Evolutionary conservation across 768 basidiomycete species (phyloP).

Genomic region (Pisolithus orientalis): DNA sequence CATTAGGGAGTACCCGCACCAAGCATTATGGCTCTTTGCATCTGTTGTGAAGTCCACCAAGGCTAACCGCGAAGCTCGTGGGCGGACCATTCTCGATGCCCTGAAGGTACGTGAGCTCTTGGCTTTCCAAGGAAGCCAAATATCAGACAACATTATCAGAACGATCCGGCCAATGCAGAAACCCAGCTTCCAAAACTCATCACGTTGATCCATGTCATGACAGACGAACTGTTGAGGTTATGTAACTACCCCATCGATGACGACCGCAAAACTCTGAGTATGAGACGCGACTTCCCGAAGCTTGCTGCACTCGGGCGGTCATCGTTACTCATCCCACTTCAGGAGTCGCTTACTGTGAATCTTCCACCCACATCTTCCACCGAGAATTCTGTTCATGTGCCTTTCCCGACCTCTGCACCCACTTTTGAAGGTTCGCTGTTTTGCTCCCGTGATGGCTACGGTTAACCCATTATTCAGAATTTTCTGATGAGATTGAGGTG

Average conservation of each 20-base stretch:
- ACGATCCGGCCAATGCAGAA: constrained; percentile 35
- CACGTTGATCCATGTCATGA: constrained; percentile 51
- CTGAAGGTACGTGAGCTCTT: constrained; percentile 41
- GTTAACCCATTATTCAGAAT: constrained; percentile 38
- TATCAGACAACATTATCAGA: constrained; percentile 27
- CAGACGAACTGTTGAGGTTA: constrained; percentile 59
- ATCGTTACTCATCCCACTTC: constrained; percentile 80
- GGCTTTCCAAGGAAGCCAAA: not conserved
- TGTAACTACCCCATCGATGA: constrained; percentile 50
- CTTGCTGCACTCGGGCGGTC: constrained; percentile 55
- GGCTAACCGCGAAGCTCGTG: constrained; percentile 50
- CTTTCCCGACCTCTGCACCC: constrained; percentile 74
- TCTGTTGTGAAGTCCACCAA: constrained; percentile 85
- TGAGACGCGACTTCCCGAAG: constrained; percentile 48
- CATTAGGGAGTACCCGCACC: constrained; percentile 79
- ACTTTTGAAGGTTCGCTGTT: constrained; percentile 67
- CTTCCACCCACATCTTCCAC: constrained; percentile 68
- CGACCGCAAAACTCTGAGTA: constrained; percentile 30
- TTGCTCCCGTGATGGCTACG: not conserved
- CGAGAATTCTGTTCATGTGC: constrained; percentile 57
- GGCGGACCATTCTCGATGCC: constrained; percentile 48
- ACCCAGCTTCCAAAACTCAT: constrained; percentile 47
- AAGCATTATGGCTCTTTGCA: constrained; percentile 89
- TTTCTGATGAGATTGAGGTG: constrained; percentile 77
- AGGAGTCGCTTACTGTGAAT: constrained; percentile 84